Percentiles rank a stretch among this genome's conserved stretches.
Evolutionary conservation across 1,139 yeast genomes (phyloP).

Genomic region (Fermentozyma sake): DNA sequence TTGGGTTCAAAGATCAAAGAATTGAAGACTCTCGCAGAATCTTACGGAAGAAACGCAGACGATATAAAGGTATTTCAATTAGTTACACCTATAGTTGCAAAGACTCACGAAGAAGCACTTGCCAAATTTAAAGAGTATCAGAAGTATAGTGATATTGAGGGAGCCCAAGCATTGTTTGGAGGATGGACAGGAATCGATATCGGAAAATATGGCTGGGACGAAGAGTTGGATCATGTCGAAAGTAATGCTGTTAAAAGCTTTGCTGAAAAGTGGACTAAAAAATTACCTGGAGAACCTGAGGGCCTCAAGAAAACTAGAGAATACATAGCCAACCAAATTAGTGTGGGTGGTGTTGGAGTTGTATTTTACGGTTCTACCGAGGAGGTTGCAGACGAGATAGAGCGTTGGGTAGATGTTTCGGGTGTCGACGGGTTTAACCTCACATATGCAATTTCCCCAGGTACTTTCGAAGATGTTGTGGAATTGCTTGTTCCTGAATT

Average conservation of each 20-base stretch:
- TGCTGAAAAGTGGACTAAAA: conserved; percentile 28
- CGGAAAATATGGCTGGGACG: conserved; percentile 22
- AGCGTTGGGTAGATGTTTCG: conserved; percentile 26
- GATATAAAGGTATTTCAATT: conserved; percentile 33
- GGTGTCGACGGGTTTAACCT: conserved; percentile 29
- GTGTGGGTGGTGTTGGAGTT: conserved; percentile 29
- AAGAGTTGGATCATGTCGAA: conserved; percentile 24
- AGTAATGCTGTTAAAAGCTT: conserved; percentile 28
- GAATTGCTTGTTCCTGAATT: conserved; percentile 23
- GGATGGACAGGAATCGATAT: conserved; percentile 38
- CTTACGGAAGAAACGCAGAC: conserved; percentile 29
- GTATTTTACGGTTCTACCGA: conserved; percentile 21
- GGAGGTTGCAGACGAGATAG: conserved; percentile 25
- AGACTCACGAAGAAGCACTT: conserved; percentile 32
- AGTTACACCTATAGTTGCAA: conserved; percentile 30
- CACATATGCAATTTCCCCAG: conserved; percentile 24
- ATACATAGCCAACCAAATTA: conserved; percentile 22
- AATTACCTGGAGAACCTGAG: conserved; percentile 22
- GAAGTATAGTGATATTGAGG: conserved; percentile 33
- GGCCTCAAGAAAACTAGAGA: conserved; percentile 23
- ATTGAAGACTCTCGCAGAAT: conserved; percentile 26
- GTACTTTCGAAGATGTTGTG: conserved; percentile 26
- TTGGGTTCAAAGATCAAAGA: conserved; percentile 24
- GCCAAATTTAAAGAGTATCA: conserved; percentile 25
- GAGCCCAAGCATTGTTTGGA: conserved; percentile 35